These are phyloP conservation scores for Ogataea zsoltii DNA, from an alignment of 805 yeast genomes.

Conservation along the genomic window DNA sequence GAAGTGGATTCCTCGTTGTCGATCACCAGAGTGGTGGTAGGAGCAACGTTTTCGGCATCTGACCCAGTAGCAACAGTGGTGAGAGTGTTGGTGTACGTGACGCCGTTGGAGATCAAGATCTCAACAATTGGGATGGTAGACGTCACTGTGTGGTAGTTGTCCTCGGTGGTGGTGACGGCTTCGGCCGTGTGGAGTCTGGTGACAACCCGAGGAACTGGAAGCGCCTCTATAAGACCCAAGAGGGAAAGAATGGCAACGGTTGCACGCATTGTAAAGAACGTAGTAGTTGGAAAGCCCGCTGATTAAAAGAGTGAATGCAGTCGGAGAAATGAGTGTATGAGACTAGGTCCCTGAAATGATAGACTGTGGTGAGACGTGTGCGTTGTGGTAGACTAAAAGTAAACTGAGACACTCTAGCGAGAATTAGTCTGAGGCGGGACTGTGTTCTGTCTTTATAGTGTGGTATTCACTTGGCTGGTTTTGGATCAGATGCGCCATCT, in stretches of 20 bases:
- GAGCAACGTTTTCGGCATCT: conserved; percentile 11
- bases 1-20: conserved; percentile 11
- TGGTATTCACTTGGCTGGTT: background rate
- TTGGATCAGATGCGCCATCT: background rate
- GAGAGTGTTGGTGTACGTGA: conserved; percentile 49
- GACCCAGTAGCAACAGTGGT: conserved; percentile 38
- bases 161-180: conserved; percentile 34
- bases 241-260: conserved; percentile 3
- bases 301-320: conserved; percentile 6
- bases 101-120: conserved; percentile 51
- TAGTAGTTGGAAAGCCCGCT: background rate
- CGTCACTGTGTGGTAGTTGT: conserved; percentile 45
- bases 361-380: background rate
- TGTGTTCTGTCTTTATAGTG: background rate
- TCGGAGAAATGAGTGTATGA: conserved; percentile 2
- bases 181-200: conserved; percentile 34
- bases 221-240: conserved; percentile 19
- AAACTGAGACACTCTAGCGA: too few relatives aligned
- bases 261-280: conserved; percentile 7
- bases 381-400: background rate
- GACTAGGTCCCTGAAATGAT: conserved; percentile 1
- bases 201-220: conserved; percentile 21
- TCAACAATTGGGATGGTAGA: conserved; percentile 53
- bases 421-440: too few relatives aligned
- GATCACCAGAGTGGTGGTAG: conserved; percentile 20